Evolutionary conservation across 768 basidiomycete species (phyloP).

Genomic region (Hygrocybe coccinea): DNA sequence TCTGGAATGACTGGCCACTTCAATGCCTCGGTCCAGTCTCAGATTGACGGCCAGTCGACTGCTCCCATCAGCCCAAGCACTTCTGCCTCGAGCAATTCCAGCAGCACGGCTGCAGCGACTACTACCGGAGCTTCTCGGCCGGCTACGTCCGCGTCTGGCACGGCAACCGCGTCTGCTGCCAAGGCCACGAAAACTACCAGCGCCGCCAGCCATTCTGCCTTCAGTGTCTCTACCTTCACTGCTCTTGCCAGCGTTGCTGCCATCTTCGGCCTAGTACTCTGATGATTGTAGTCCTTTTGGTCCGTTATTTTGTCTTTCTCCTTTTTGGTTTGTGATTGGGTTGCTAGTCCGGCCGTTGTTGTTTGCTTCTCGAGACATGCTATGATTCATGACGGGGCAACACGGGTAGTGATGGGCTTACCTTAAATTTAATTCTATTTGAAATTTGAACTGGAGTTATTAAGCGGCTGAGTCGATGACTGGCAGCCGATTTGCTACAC

Average conservation of each 20-base stretch:
- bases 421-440: background rate
- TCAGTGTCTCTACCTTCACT: background rate
- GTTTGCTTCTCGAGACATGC: background rate
- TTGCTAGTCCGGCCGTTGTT: background rate
- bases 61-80: slow-evolving; percentile 47
- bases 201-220: slow-evolving; percentile 3
- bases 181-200: background rate
- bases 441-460: background rate
- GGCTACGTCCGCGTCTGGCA: slow-evolving; percentile 11
- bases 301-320: background rate
- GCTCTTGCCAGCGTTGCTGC: slow-evolving; percentile 3
- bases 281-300: background rate
- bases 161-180: slow-evolving; percentile 2
- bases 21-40: slow-evolving; percentile 46
- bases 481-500: no score
- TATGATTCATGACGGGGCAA: background rate
- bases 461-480: no score
- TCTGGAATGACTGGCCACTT: slow-evolving; percentile 69
- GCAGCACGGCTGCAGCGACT: slow-evolving; percentile 20
- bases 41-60: slow-evolving; percentile 59
- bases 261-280: slow-evolving; percentile 1
- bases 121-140: slow-evolving; percentile 18
- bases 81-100: slow-evolving; percentile 12
- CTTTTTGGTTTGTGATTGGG: background rate
- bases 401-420: background rate